Percentiles rank a stretch among this genome's conserved stretches.
Evolutionary conservation across 495 filamentous ascomycete species (phyloP).

Genomic region (Sordaria brevicollis): DNA sequence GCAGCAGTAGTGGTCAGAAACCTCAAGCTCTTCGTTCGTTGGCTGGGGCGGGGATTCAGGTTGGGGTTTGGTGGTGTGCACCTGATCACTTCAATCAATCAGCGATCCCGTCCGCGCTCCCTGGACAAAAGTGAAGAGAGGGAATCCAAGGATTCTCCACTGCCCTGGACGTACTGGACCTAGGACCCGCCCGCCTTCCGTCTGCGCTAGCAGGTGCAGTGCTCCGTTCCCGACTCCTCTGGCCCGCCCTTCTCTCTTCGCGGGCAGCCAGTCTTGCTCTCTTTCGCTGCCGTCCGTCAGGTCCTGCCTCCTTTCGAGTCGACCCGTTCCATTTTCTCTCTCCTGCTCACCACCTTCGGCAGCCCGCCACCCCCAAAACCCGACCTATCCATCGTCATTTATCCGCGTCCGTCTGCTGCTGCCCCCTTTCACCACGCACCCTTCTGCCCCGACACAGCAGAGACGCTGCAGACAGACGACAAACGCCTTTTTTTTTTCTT

Average conservation of each 20-base stretch:
- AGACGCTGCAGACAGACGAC: neutral
- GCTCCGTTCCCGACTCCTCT: neutral
- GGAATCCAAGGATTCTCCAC: neutral
- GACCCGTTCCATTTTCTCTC: neutral
- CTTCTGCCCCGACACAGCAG: neutral
- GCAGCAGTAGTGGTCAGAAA: neutral
- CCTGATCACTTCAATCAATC: neutral
- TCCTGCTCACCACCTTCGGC: neutral
- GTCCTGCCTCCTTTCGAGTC: neutral
- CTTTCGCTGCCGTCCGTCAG: neutral
- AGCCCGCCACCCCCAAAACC: neutral
- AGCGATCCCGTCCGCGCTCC: neutral
- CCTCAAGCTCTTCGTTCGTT: neutral
- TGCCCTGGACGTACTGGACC: neutral
- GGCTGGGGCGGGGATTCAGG: too few species aligned
- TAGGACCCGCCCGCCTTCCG: neutral
- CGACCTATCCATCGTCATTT: neutral
- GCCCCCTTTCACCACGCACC: neutral
- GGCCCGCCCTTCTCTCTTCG: neutral
- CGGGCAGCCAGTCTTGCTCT: too few species aligned
- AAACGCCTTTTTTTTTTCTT: neutral
- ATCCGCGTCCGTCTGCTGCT: neutral
- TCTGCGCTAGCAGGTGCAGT: neutral
- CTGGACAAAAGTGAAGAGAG: neutral
- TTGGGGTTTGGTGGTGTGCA: neutral